These are phyloP conservation scores for Pseudogymnoascus sp. DNA, from an alignment of 2,329 filamentous ascomycete species.

Conservation along the genomic window DNA sequence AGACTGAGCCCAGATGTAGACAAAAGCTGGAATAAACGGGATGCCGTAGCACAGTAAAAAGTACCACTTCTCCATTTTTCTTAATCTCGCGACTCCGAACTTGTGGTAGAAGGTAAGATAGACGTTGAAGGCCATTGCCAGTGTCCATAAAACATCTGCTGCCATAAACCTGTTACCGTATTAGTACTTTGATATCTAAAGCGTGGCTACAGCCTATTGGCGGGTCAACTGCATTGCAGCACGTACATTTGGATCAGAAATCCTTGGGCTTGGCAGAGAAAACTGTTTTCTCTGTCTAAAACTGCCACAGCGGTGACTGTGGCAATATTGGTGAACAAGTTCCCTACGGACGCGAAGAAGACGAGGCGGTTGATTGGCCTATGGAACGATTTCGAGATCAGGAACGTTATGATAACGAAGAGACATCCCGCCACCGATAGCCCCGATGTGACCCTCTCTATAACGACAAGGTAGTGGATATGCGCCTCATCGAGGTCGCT, in stretches of 20 bases:
- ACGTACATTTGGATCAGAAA: slow-evolving; percentile 77
- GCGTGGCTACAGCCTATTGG: background rate
- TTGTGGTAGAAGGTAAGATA: slow-evolving; percentile 74
- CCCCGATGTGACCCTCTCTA: slow-evolving; percentile 63
- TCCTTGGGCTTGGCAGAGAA: slow-evolving; percentile 61
- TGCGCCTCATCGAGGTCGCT: slow-evolving; percentile 24
- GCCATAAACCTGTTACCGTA: slow-evolving; percentile 59
- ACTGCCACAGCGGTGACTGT: slow-evolving; percentile 65
- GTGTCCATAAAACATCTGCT: slow-evolving; percentile 68
- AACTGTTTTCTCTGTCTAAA: slow-evolving; percentile 32
- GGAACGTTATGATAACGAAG: slow-evolving; percentile 67
- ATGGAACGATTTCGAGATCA: slow-evolving; percentile 59
- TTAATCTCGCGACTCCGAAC: slow-evolving; percentile 58
- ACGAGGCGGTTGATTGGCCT: slow-evolving; percentile 83
- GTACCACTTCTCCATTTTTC: slow-evolving; percentile 64
- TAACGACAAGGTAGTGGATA: slow-evolving; percentile 48
- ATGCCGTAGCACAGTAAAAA: slow-evolving; percentile 64
- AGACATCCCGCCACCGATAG: slow-evolving; percentile 64
- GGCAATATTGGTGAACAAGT: slow-evolving; percentile 69
- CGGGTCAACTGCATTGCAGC: background rate
- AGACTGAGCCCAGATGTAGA: slow-evolving; percentile 58
- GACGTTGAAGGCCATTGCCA: slow-evolving; percentile 79
- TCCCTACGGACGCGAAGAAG: slow-evolving; percentile 77
- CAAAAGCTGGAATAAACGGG: slow-evolving; percentile 61
- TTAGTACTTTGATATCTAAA: slow-evolving; percentile 6